Evolutionary conservation across 371 early-diverging fungal genomes (phyloP), one percentile per base, ranked within the genome.

Genomic region (Furculomyces boomerangus): DNA sequence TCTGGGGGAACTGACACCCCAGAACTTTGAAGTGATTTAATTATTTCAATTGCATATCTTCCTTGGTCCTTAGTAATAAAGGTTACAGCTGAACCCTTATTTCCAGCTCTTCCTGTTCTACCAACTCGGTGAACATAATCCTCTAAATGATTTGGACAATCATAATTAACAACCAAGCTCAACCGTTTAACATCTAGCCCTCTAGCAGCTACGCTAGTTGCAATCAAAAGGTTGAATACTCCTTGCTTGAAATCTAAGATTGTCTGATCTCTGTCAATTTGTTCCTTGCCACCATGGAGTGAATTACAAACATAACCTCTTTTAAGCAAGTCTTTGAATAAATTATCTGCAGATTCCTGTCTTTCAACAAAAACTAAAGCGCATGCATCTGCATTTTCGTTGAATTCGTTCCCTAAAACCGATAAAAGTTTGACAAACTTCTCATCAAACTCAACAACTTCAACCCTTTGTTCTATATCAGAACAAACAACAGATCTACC

Each of bases 121-220:
- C 99, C 99, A 32, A 99, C 71, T 51, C 99, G 83, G 71, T 99
- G 99, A 47, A 95, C 83, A 63, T 95, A 99, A 66, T 91, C 88
- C 59, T 99, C 98, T 49, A 83, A 70, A 49, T 76, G 70, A 7
- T 81, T 74, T 26, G 99, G 97, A 2, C 90, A 75, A 62, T 98
- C 99, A 43, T 93, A 77, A 73, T 98, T 98, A 22, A 97, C 53
- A 3, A 97, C 95, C 46, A 92, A 71, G 0, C 84, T 81, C 1
- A 99, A 92, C 67, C 87, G 90, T 22, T 98, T 96, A 50, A 97
- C 96, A 70, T 99, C 99, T 18, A 99, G 88, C 35, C 99, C 99
- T 62, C 99, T 87, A 32, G 99, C 99, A 53, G 98, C 95, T 3
- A 99, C 97, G 70, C 98, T 99, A 0, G 98, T 90, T 1, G 99